Evolutionary conservation across 768 basidiomycete species (phyloP), one percentile per base, ranked within the genome.

Genomic region (Lactarius akahatsu): DNA sequence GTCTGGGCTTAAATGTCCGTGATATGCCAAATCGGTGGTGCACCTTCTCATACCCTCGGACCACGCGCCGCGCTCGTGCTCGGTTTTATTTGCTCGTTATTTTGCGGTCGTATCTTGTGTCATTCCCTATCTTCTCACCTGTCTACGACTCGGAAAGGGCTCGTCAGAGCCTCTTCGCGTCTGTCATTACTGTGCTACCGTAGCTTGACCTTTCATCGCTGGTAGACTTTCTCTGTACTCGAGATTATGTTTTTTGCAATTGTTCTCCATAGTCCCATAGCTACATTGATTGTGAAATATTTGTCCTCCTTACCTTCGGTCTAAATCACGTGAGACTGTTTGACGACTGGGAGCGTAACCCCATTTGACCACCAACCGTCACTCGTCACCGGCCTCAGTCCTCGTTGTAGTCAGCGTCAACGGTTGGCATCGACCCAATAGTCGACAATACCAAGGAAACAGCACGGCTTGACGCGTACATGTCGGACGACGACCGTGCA

Each of bases 401-500:
- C 47, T 50, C 23, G 10, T 47, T 23, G n/a, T 11, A n/a, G 45
- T 50, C 47, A 50, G 4, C 26, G 26, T 50, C 23, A 26, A 4
- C 47, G 18, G 47, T 50, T n/a, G 23, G 47, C 47, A 4, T 23
- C 5, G n/a, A 26, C 26, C 26, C 47, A 23, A 50, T 50, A 50
- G 23, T 50, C 11, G 26, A 52, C 8, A 15, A 52, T 28, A 50
- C 50, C 28, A 55, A 30, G 16, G 28, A 28, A 16, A 26, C 2
- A 40, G 10, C 30, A 28, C 47, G 16, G 20, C 28, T 16, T 26
- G 45, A 52, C 65, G 32, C 50, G 47, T 62, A 54, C 32, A 77
- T 76, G 76, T 74, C 86, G 30, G 91, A 91, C 72, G 86, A 87
- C 66, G 92, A 94, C 68, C 85, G 92, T 67, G 90, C 90, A 61